Base-by-base conservation (phyloP, 768 basidiomycete species). In the Boletus rubescentipes region DNA sequence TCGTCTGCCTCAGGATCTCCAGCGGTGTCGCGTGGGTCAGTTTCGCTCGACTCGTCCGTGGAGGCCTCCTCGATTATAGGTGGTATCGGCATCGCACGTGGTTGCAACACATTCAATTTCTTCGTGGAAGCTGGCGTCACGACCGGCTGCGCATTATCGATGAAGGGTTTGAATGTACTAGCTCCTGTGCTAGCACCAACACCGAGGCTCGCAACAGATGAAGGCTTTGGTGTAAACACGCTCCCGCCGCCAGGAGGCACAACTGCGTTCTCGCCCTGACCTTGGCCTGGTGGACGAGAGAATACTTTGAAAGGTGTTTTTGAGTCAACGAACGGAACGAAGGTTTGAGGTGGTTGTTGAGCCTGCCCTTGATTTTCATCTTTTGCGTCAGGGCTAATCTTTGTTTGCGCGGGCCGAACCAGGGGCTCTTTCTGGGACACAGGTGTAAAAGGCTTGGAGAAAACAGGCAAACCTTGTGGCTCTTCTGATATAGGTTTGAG, bases 391-490 rank as follows among this genome's bases (percentile, higher is more conserved):
- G 66, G 41, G 40, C 36, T 58, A 10, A 31, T 3, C 40, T 60
- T 63, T 10, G 59, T 42, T 21, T 68, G 58, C 46, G 61, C 48
- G 11, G 69, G 69, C 18, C 69, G 60, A 21, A 59, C 59, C 23
- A 62, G 57, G 2, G 67, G 67, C 30, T 73, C 78, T 46, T 71
- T 73, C 51, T 73, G 72, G 15, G 76, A 70, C 16, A 63, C 82
- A 23, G 86, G 86, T 9, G 82, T 87, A 62, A 87, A 87, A 3
- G 87, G 85, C 51, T 81, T 83, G 6, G 81, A 77, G 66, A 84
- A 84, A 21, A 84, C 74, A 36, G 73, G 74, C 39, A 74, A 72
- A 52, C 59, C 60, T 57, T 54, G 63, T 34, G 49, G 58, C 49
- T 79, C 77, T 50, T 77, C 77, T 12, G 69, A 53, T 26, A 73